Percentiles rank a stretch among this genome's conserved stretches.
Conservation (phyloP, 345 rosid species). For the Durio zibethinus region DNA sequence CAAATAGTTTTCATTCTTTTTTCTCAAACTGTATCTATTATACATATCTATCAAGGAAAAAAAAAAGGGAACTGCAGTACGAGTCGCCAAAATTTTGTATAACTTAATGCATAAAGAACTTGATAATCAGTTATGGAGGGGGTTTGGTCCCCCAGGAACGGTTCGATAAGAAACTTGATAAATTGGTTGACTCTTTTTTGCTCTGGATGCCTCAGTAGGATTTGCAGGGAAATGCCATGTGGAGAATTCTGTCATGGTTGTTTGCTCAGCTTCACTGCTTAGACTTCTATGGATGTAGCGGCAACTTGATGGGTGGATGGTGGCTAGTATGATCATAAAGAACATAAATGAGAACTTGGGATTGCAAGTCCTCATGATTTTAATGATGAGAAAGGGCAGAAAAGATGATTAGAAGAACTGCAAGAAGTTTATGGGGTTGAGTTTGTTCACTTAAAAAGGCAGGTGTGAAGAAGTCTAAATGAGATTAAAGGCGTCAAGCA, state of each 20-base stretch:
- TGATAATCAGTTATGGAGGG: conserved; percentile 48
- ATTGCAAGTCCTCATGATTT: conserved; percentile 18
- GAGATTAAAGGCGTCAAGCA: not conserved
- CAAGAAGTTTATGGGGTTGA: not conserved
- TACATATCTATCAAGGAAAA: conserved; percentile 19
- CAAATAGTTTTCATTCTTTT: conserved; percentile 11
- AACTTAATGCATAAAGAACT: not conserved
- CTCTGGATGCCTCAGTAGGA: conserved; percentile 10
- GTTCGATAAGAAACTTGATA: conserved; percentile 40
- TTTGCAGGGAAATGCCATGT: conserved; percentile 16
- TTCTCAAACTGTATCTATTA: conserved; percentile 14
- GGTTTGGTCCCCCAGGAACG: conserved; percentile 58
- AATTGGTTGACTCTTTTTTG: conserved; percentile 22
- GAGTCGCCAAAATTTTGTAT: conserved; percentile 19
- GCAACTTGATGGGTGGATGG: conserved; percentile 22
- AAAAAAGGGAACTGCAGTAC: conserved; percentile 10
- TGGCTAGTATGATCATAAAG: conserved; percentile 23
- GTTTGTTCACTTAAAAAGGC: conserved; percentile 10
- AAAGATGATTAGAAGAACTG: conserved; percentile 1
- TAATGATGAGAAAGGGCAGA: not conserved
- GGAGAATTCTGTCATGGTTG: conserved; percentile 6
- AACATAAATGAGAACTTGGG: conserved; percentile 20
- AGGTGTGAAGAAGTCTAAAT: conserved; percentile 17
- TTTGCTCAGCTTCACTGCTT: conserved; percentile 14
- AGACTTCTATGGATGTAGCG: conserved; percentile 18